Evolutionary conservation across 805 yeast species (phyloP), one percentile per base, ranked within the genome.

Genomic region (Candida incommunis): DNA sequence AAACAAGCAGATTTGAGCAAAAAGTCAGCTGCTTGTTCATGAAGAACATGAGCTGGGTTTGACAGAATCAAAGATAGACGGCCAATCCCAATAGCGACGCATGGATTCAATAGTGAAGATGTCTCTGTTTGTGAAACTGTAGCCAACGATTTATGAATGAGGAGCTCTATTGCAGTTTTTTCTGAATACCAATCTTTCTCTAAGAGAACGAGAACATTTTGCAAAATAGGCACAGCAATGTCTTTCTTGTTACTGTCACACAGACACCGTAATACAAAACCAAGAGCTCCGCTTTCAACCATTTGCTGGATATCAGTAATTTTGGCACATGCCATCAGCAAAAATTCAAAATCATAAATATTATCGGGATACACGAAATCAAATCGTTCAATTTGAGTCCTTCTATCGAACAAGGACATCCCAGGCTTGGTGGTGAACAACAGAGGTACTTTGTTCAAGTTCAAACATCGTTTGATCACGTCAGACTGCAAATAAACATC

Each of bases 21-120:
- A 68, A 75, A 83, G 47, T 79, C 71, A 52, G 68, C 76, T 0
- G 76, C 73, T 50, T 75, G 74, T 50, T 84, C 94, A 58, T 79
- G 83, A 7, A 87, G 60, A 51, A 69, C 70, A 48, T 82, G 86
- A 0, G 79, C 75, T 1, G 95, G 94, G 50, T 79, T 76, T 4
- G 66, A 58, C 48, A 84, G 57, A 2, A 82, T 65, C 2, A 75
- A 71, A 3, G 75, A 61, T 35, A 84, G 55, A 41, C 72, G 68
- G 1, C 84, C 69, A 41, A 79, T 61, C 45, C 74, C 56, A 22
- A 66, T 61, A 64, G 79, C 71, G n/a, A 76, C 65, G 11, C 80
- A 48, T 2, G 78, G 70, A 0, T 76, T 51, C 3, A 72, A 43
- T n/a, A n/a, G n/a, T n/a, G n/a, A n/a, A 13, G 27, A 7, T 13